These are phyloP conservation scores for Camptophora hylomeconis DNA, from an alignment of 2,329 filamentous ascomycete species.

Conservation along the genomic window DNA sequence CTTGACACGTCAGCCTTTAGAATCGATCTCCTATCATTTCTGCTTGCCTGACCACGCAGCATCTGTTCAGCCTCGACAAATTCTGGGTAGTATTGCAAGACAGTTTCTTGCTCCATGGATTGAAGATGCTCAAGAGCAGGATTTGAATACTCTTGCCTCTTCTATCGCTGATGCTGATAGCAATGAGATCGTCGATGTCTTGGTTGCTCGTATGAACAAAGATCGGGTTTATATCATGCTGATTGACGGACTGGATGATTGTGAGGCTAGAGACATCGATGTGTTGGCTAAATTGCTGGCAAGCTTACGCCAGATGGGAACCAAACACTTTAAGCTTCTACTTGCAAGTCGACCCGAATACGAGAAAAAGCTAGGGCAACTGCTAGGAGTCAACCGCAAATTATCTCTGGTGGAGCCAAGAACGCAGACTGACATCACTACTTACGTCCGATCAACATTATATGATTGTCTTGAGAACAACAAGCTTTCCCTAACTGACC, in stretches of 20 bases:
- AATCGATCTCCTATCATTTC: constrained; percentile 13
- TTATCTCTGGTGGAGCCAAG: constrained; percentile 5
- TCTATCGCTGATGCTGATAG: not conserved
- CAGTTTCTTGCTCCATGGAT: constrained; percentile 11
- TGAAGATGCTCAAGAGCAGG: constrained; percentile 1
- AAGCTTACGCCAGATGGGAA: not conserved
- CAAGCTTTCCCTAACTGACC: constrained; percentile 8
- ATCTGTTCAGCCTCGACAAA: constrained; percentile 12
- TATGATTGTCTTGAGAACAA: constrained; percentile 5
- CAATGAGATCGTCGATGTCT: constrained; percentile 4
- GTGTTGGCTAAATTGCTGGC: constrained; percentile 1
- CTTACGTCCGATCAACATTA: constrained; percentile 6
- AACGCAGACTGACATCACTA: constrained; percentile 8
- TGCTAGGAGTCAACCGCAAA: constrained; percentile 3
- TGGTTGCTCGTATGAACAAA: not conserved
- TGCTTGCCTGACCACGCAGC: constrained; percentile 10
- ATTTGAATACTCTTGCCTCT: constrained; percentile 3
- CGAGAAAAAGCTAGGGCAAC: constrained; percentile 3
- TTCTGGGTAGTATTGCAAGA: constrained; percentile 15
- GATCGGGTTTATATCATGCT: constrained; percentile 8
- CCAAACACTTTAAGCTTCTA: constrained; percentile 6
- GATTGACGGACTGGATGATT: constrained; percentile 12
- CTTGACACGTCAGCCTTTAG: constrained; percentile 4
- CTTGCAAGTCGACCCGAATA: constrained; percentile 13
- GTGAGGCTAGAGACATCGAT: constrained; percentile 4